phyloP scores from a whole-genome alignment of 1,284 basidiomycete genomes.

The Wolfiporia cocos region DNA sequence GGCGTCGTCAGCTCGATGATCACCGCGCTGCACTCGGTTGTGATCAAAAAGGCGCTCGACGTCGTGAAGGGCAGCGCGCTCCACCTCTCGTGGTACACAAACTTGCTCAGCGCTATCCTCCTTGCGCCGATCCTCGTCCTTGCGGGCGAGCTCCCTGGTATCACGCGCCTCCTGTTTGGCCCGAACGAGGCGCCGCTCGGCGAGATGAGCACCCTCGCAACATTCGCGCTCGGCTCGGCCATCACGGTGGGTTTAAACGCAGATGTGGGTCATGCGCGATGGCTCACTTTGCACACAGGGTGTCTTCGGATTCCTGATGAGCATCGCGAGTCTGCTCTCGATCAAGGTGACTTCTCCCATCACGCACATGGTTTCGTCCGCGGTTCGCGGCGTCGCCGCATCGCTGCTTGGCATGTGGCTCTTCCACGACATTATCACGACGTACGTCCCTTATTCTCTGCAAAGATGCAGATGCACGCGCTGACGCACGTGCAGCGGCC shows the following conservation, averaged over 20 bases:
- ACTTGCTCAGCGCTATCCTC: conserved; percentile 63
- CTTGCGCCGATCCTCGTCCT: conserved; percentile 65
- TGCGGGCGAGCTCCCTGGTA: conserved; percentile 61
- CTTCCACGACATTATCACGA: conserved; percentile 71
- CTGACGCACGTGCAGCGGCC: conserved; percentile 47
- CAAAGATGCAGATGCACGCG: background rate
- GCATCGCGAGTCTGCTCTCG: conserved; percentile 81
- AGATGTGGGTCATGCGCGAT: background rate
- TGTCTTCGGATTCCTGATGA: conserved; percentile 81
- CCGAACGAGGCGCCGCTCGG: conserved; percentile 32
- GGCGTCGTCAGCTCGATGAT: conserved; percentile 75
- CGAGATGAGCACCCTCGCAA: conserved; percentile 42
- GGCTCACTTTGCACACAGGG: conserved; percentile 41
- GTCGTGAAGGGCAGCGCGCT: conserved; percentile 77
- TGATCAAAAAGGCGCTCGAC: conserved; percentile 76
- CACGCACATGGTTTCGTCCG: conserved; percentile 88
- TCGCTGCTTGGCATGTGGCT: conserved; percentile 71
- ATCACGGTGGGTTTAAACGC: conserved; percentile 51
- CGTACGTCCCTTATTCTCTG: conserved; percentile 37
- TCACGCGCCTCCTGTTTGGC: conserved; percentile 53
- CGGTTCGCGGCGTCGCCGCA: conserved; percentile 77
- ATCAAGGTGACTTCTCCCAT: conserved; percentile 92
- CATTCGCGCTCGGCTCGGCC: conserved; percentile 72
- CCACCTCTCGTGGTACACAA: conserved; percentile 81
- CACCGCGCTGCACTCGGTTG: conserved; percentile 78